Evolutionary conservation across 495 filamentous ascomycete genomes (phyloP), one percentile per base, ranked within the genome.

Genomic region (Aspergillus affinis): DNA sequence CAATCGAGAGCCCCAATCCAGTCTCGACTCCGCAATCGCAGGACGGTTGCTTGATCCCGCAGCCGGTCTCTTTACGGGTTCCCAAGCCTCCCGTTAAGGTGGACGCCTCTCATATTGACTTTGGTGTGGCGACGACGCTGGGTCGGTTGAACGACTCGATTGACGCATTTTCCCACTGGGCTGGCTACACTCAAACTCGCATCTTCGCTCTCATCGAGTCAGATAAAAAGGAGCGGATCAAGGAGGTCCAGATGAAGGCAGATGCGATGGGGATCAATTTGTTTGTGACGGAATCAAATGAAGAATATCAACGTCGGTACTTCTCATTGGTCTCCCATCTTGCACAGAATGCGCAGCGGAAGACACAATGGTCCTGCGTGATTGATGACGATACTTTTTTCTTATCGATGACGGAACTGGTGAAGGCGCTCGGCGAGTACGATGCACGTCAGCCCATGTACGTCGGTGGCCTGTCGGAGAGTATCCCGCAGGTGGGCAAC

Each of bases 341-440:
- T 51, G 73, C 82, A 45, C 61, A 75, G 7, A 65, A 78, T 55
- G 61, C 76, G n/a, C 75, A 75, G 9, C 71, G 77, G 1, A 55
- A 74, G 2, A 87, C 84, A 0, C 68, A 74, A 32, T 90, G 86
- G 86, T 75, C 81, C 13, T 82, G 75, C 51, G 75, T 90, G 32
- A 77, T 89, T 27, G 87, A 90, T 67, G 88, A 90, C 69, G 88
- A 90, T 66, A 89, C 88, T 5, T 88, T 88, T 63, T 85, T 87
- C 72, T 74, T 79, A 0, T 82, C 78, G 19, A 77, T 86, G 69
- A 57, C 69, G 13, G 69, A 70, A 15, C 67, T 88, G n/a, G 67
- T 83, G 5, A 58, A 74, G 3, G 79, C 74, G 27, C 68, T 88
- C 1, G 58, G 32, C 17, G 52, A 68, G 21, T 83, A 83, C 64